Percentiles rank a stretch among this genome's conserved stretches.
Conservation (phyloP, 2,329 filamentous ascomycete species). For the Hypomyces rosellus region DNA sequence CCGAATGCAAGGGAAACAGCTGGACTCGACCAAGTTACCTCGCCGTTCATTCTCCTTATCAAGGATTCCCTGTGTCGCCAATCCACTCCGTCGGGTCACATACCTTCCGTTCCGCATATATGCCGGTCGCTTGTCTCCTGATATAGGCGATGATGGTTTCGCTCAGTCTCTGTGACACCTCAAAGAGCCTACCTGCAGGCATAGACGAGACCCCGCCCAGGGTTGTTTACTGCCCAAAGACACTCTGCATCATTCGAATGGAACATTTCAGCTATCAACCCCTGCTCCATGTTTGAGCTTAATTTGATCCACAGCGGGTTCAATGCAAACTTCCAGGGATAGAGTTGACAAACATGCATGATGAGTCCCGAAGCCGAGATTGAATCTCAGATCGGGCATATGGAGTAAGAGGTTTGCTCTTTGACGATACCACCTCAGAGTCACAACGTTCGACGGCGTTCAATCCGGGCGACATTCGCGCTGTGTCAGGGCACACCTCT, state of each 20-base stretch:
- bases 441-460: background rate
- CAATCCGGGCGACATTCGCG: too few relatives aligned
- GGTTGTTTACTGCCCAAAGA: background rate
- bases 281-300: slow-evolving; percentile 9
- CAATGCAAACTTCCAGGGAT: background rate
- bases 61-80: background rate
- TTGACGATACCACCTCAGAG: background rate
- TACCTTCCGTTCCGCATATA: background rate
- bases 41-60: background rate
- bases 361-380: background rate
- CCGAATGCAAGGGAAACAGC: background rate
- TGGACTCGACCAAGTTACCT: background rate
- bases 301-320: slow-evolving; percentile 8
- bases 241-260: background rate
- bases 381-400: too few relatives aligned
- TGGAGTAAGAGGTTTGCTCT: background rate
- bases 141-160: background rate
- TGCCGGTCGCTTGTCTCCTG: background rate
- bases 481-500: too few relatives aligned
- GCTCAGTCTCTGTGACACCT: background rate
- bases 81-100: background rate
- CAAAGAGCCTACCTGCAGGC: slow-evolving; percentile 13
- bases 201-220: slow-evolving; percentile 3
- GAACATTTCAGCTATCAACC: background rate
- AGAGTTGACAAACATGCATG: background rate